Evolutionary conservation across 495 filamentous ascomycete species (phyloP), one percentile per base, ranked within the genome.

Genomic region (Talaromyces adpressus): DNA sequence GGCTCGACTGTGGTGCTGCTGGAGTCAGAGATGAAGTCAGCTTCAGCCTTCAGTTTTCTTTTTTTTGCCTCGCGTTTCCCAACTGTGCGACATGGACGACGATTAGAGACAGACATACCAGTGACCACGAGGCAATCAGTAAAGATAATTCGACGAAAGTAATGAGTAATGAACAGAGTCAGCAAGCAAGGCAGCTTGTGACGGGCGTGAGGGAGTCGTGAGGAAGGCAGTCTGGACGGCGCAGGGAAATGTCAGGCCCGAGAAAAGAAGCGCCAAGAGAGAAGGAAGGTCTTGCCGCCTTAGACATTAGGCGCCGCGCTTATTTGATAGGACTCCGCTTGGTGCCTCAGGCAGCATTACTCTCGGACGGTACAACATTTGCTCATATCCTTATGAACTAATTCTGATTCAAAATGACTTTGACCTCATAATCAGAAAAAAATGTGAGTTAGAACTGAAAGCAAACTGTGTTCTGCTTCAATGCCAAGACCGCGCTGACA

Each of bases 201-300:
- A 58, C 27, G 29, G 32, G 29, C 16, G 57, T 39, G 29, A 39
- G 57, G 54, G 22, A 32, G 57, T 59, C 32, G 39, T 23, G 58
- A 20, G 39, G 1, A 25, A 34, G 22, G n/a, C 32, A 16, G 20
- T 29, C 11, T 45, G 9, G 58, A 27, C 18, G 22, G 58, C n/a
- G 18, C 6, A 60, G 12, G 30, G 39, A 60, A 60, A 47, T 60
- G 39, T 7, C n/a, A 30, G 14, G 53, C 53, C 52, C 27, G 27
- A 34, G 47, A 51, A 34, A 67, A 41, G 57, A 58, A 63, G 45
- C 20, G 63, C 52, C 45, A 64, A 69, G 64, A 59, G 52, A 63
- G 61, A 63, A 62, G 59, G 61, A 66, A 62, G 59, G 39, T 6
- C 22, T 45, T 61, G 36, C 58, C 22, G 58, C 34, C n/a, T 22